phyloP scores from a whole-genome alignment of 202 grass and related monocot species.

The Miscanthus sacchariflorus region DNA sequence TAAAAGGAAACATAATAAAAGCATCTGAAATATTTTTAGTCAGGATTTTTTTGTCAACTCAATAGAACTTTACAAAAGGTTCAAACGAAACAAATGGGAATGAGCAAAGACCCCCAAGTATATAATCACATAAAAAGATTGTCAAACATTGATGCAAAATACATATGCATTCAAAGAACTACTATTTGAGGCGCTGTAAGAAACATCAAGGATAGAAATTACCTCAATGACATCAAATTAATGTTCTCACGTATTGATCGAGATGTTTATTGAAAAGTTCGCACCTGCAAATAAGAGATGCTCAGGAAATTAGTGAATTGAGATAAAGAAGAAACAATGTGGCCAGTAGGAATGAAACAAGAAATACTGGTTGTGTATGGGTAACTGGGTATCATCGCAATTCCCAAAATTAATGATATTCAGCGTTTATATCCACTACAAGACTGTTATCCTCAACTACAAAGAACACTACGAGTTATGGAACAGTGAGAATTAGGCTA shows the following conservation, averaged over 20 bases:
- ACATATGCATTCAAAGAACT: neutral
- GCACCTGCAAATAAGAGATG: constrained; percentile 58
- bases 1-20: neutral
- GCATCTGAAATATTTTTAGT: neutral
- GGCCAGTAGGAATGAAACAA: neutral
- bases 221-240: constrained; percentile 66
- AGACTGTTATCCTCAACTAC: neutral
- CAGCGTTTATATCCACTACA: neutral
- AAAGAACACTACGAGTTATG: neutral
- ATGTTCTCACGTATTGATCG: constrained; percentile 87
- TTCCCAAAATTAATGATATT: neutral
- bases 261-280: constrained; percentile 94
- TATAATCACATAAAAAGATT: constrained; percentile 3
- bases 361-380: neutral
- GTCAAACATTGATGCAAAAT: neutral
- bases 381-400: constrained; percentile 11
- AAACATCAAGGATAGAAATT: constrained; percentile 15
- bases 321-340: neutral
- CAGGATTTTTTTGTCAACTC: neutral
- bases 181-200: neutral
- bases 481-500: neutral
- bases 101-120: neutral
- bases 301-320: constrained; percentile 12
- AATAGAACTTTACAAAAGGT: neutral
- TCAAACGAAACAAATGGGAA: neutral